Conservation (phyloP, 345 rosid genomes). For the Carallia brachiata region DNA sequence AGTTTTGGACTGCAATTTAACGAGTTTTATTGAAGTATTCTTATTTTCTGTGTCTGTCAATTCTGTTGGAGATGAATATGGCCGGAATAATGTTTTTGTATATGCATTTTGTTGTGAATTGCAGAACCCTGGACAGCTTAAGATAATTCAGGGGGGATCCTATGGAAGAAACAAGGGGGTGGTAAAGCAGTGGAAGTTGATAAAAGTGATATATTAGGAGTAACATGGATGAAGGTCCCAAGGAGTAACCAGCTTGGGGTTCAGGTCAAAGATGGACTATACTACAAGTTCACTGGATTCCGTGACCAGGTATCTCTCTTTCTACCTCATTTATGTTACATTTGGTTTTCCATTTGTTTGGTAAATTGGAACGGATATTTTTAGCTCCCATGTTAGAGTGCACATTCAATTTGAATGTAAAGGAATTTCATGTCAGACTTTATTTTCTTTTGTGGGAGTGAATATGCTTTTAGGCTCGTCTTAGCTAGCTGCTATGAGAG, state of each 20-base stretch:
- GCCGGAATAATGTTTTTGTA: background rate
- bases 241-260: conserved; percentile 81
- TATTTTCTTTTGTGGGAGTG: too few species aligned
- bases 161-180: conserved; percentile 97
- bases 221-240: conserved; percentile 92
- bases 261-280: conserved; percentile 69
- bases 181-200: conserved; percentile 96
- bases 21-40: too few species aligned
- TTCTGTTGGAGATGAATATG: background rate
- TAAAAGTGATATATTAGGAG: conserved; percentile 62
- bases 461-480: background rate
- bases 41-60: too few species aligned
- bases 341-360: conserved; percentile 3
- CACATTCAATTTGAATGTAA: background rate
- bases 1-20: too few species aligned
- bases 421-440: background rate
- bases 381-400: background rate
- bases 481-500: background rate
- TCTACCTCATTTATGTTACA: background rate
- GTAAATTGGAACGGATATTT: too few species aligned
- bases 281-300: conserved; percentile 85
- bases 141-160: conserved; percentile 69
- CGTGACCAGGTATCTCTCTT: conserved; percentile 67
- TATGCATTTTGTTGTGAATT: conserved; percentile 10
- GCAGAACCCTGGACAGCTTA: conserved; percentile 88